Evolutionary conservation across 83 land plant genomes (phyloP).

Genomic region (Picea abies): DNA sequence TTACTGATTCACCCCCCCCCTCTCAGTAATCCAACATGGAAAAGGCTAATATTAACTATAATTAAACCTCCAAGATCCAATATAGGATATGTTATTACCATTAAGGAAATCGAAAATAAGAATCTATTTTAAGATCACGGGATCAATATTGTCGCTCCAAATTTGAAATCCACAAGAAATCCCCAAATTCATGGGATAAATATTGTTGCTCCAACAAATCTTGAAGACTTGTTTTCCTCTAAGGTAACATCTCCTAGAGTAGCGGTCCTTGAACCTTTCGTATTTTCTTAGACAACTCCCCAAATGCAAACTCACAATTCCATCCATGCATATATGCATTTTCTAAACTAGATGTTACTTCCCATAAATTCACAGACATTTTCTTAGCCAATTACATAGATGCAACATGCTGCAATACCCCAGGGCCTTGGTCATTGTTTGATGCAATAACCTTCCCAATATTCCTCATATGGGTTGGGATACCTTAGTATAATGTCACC

Average conservation of each 20-base stretch:
- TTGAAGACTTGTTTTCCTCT: constrained; percentile 68
- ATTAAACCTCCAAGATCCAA: too few species aligned
- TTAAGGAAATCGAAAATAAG: too few species aligned
- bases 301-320: constrained; percentile 29
- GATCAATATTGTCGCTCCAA: too few species aligned
- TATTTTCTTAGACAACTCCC: constrained; percentile 26
- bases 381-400: constrained; percentile 22
- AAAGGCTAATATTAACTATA: too few species aligned
- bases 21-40: too few species aligned
- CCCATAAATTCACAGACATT: constrained; percentile 50
- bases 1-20: too few species aligned
- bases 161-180: constrained; percentile 6
- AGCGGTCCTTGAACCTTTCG: constrained; percentile 22
- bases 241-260: constrained; percentile 59
- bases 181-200: constrained; percentile 22
- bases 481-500: constrained; percentile 37
- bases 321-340: constrained; percentile 38
- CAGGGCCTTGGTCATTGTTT: constrained; percentile 33
- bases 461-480: constrained; percentile 2
- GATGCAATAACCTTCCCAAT: constrained; percentile 47
- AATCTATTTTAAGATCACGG: too few species aligned
- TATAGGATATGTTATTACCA: too few species aligned
- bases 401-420: constrained; percentile 16
- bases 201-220: constrained; percentile 51
- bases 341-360: constrained; percentile 47